Evolutionary conservation across 192 early-diverging fungal genomes (phyloP).

Genomic region (Kickxella alabastrina): DNA sequence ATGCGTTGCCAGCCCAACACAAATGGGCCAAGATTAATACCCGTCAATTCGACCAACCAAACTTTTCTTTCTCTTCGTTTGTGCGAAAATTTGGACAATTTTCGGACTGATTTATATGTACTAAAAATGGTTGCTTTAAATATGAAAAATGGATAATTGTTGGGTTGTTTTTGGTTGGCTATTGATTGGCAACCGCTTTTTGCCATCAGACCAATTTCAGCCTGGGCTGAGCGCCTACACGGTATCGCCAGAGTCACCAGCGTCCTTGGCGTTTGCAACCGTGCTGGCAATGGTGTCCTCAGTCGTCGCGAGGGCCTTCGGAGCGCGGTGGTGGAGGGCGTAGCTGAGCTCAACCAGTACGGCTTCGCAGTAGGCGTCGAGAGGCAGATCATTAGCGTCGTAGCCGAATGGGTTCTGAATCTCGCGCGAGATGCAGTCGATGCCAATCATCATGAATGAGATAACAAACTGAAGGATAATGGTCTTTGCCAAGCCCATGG

Average conservation of each 20-base stretch:
- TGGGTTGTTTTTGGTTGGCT: no score
- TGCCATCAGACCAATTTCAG: no score
- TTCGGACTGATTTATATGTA: no score
- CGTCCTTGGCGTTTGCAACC: neutral
- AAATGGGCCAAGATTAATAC: no score
- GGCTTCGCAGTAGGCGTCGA: conserved; percentile 55
- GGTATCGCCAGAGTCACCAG: conserved; percentile 6
- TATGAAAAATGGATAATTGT: no score
- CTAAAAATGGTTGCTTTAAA: no score
- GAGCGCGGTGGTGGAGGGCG: conserved; percentile 21
- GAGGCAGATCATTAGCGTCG: conserved; percentile 69
- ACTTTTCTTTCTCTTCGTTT: no score
- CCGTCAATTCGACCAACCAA: no score
- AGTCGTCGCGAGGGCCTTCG: conserved; percentile 13
- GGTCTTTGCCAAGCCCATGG: conserved; percentile 52
- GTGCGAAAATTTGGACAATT: no score
- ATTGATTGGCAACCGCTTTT: no score
- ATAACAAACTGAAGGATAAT: conserved; percentile 67
- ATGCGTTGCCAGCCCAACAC: no score
- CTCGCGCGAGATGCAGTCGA: conserved; percentile 79
- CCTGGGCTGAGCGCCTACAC: no score
- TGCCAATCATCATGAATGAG: conserved; percentile 76
- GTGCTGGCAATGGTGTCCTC: conserved; percentile 20
- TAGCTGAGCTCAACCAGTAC: conserved; percentile 40
- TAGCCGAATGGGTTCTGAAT: conserved; percentile 93